Base-by-base conservation (phyloP, 805 yeast genomes). In the Kluyveromyces wickerhamii region DNA sequence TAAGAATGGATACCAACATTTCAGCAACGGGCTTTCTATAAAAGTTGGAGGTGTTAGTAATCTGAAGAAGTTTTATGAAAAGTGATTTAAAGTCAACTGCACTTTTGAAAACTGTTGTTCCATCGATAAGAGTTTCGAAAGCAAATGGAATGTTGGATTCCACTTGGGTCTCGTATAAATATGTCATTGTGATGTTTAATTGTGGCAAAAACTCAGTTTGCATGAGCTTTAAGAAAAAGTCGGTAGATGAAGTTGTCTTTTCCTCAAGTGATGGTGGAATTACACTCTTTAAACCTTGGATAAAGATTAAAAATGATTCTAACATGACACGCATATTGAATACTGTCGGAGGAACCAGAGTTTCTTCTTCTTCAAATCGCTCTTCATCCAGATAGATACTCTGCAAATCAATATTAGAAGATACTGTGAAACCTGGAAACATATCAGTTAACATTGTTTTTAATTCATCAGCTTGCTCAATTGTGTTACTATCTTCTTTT, bases 281-380 rank as follows among this genome's bases (percentile, higher is more conserved):
- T 4, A 68, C 48, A 2, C 66, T 47, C 8, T 66, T 60, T 1
- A 82, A 62, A 2, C 83, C 77, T 29, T 82, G 77, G 17, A 76
- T 64, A 49, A 84, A 85, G 9, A 76, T 60, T 31, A 85, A 65
- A 24, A 85, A 74, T 24, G 83, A 78, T 38, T 82, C 95, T 32
- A 85, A 57, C 11, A 87, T 70, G 4, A 82, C 69, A 43, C 88
- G 70, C 79, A 88, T 84, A 48, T 87, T 85, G 57, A 81, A 77
- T 11, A 86, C 69, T 48, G 76, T 77, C 2, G 85, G 76, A 1
- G 77, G 74, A 2, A 83, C 81, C 24, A 85, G 57, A 3, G 77
- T 68, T 40, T 79, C 77, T 35, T 79, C 78, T 44, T 72, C 69
- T 15, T 74, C 65, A 39, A 67, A 68, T 3, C 72, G 62, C 42